A percentile compares a stretch with the other conserved stretches of the same genome.
Conservation (phyloP, 768 basidiomycete genomes). For the Postia placenta region DNA sequence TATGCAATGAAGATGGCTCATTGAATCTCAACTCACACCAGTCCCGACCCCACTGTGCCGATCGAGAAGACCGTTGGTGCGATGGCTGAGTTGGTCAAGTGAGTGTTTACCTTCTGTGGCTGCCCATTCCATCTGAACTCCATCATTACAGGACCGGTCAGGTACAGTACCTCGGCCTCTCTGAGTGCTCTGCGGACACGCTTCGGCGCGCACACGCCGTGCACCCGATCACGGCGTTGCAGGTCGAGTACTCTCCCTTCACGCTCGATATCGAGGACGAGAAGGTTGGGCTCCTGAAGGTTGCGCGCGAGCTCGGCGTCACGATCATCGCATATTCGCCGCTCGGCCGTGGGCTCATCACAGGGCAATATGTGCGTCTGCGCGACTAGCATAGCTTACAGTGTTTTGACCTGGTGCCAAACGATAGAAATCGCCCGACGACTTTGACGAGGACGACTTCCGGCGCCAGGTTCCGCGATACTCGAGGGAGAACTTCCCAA, state of each 20-base stretch:
- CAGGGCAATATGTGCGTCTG: conserved; percentile 19
- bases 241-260: conserved; percentile 41
- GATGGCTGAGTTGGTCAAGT: conserved; percentile 24
- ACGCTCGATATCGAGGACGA: conserved; percentile 38
- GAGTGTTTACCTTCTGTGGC: background rate
- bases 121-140: no score
- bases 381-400: background rate
- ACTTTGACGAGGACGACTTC: conserved; percentile 25
- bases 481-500: conserved; percentile 24
- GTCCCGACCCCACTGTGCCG: conserved; percentile 17
- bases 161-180: conserved; percentile 24
- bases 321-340: conserved; percentile 40
- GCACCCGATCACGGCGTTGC: conserved; percentile 37
- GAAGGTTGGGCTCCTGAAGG: conserved; percentile 32
- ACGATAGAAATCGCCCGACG: conserved; percentile 22
- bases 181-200: conserved; percentile 20
- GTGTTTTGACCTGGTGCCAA: background rate
- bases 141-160: conserved; percentile 20
- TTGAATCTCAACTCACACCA: conserved; percentile 24
- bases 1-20: conserved; percentile 21
- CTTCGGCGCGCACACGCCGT: conserved; percentile 30
- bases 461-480: conserved; percentile 19
- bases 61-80: conserved; percentile 22
- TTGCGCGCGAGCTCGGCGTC: conserved; percentile 38
- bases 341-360: conserved; percentile 25